Conservation (phyloP, 148 eudicot genomes). For the Dysphania ambrosioides region DNA sequence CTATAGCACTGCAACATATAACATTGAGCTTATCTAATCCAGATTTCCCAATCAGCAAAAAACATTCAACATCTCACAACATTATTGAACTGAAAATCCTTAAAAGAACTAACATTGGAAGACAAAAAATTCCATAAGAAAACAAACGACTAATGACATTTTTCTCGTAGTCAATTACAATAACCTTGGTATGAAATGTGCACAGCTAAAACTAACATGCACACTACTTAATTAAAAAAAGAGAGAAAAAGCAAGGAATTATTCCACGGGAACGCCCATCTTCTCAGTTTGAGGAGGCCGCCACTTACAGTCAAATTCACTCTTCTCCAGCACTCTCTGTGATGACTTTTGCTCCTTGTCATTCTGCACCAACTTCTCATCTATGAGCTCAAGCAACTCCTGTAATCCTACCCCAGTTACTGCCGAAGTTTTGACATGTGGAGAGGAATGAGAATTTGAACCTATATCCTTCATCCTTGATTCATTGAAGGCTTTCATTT, state of each 20-base stretch:
- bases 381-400: slow-evolving; percentile 77
- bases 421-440: slow-evolving; percentile 64
- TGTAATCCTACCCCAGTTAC: slow-evolving; percentile 76
- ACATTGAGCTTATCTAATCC: neutral
- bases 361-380: slow-evolving; percentile 47
- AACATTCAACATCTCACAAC: neutral
- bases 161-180: neutral
- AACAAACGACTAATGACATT: neutral
- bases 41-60: neutral
- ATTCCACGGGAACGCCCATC: slow-evolving; percentile 44
- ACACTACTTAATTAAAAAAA: neutral
- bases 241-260: slow-evolving; percentile 12
- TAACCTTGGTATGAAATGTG: neutral
- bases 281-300: slow-evolving; percentile 61
- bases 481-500: slow-evolving; percentile 16
- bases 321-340: slow-evolving; percentile 39
- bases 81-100: neutral
- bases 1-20: too few relatives aligned
- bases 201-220: neutral
- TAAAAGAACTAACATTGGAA: neutral
- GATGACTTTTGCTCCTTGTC: slow-evolving; percentile 15
- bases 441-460: slow-evolving; percentile 22
- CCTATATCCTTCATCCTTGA: slow-evolving; percentile 2
- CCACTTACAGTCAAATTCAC: slow-evolving; percentile 61
- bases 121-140: neutral